Evolutionary conservation across 169 alveolate species (phyloP).

Genomic region (Theileria parva): DNA sequence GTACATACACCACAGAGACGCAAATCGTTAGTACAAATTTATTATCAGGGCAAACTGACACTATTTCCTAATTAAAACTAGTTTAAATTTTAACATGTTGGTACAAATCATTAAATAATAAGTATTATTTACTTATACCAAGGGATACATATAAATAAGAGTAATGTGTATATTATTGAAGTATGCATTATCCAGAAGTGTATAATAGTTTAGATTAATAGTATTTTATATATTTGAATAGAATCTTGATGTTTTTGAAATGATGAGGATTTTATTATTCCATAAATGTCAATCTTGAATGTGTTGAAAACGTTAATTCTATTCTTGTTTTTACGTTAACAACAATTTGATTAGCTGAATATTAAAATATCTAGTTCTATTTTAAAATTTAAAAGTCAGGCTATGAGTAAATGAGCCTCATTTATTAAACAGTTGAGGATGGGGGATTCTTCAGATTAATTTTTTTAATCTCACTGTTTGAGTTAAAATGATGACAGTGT

Average conservation of each 20-base stretch:
- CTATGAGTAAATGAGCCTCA: background rate
- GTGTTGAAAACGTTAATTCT: background rate
- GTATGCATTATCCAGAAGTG: background rate
- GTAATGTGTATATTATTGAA: background rate
- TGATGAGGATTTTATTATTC: background rate
- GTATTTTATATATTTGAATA: background rate
- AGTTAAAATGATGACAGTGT: slow-evolving; percentile 59
- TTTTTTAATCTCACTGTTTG: background rate
- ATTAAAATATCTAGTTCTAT: background rate
- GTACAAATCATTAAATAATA: background rate
- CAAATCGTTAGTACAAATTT: slow-evolving; percentile 11
- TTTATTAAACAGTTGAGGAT: background rate
- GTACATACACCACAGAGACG: slow-evolving; percentile 25
- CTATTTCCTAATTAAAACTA: background rate
- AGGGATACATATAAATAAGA: background rate
- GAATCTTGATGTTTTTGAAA: background rate
- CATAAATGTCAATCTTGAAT: background rate
- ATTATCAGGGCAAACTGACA: background rate
- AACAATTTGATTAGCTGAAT: background rate
- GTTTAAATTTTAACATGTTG: background rate
- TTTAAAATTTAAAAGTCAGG: background rate
- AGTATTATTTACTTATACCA: too few relatives aligned
- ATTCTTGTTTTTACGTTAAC: background rate
- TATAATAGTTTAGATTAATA: background rate
- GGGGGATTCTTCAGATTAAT: background rate